Evolutionary conservation across 2,329 filamentous ascomycete genomes (phyloP).

Genomic region (Alternaria longipes): DNA sequence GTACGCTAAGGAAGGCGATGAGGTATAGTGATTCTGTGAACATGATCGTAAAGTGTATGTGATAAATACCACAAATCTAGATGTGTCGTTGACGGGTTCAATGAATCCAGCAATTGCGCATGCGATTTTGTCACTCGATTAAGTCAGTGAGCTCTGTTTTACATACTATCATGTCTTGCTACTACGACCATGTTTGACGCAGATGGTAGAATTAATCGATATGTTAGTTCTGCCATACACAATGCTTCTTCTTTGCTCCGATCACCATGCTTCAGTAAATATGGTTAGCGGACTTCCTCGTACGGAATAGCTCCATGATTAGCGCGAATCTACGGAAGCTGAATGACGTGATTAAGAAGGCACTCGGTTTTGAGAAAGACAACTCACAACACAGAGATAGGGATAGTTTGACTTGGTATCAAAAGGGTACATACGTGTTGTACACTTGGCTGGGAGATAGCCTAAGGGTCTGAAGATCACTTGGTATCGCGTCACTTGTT

Average conservation of each 20-base stretch:
- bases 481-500: background rate
- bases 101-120: too few relatives aligned
- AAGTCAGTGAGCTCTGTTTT: background rate
- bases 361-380: background rate
- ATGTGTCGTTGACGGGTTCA: too few relatives aligned
- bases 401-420: background rate
- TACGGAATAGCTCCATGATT: background rate
- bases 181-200: background rate
- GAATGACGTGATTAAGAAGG: background rate
- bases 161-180: background rate
- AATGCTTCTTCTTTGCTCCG: background rate
- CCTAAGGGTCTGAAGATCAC: background rate
- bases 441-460: background rate
- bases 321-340: background rate
- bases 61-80: too few relatives aligned
- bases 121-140: too few relatives aligned
- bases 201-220: background rate
- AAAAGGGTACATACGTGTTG: background rate
- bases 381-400: background rate
- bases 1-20: too few relatives aligned
- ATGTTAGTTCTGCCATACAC: background rate
- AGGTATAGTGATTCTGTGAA: too few relatives aligned
- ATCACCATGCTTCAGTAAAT: background rate
- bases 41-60: too few relatives aligned
- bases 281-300: background rate